These are phyloP conservation scores for Hypsizygus marmoreus DNA, from an alignment of 768 basidiomycete species.

Conservation along the genomic window DNA sequence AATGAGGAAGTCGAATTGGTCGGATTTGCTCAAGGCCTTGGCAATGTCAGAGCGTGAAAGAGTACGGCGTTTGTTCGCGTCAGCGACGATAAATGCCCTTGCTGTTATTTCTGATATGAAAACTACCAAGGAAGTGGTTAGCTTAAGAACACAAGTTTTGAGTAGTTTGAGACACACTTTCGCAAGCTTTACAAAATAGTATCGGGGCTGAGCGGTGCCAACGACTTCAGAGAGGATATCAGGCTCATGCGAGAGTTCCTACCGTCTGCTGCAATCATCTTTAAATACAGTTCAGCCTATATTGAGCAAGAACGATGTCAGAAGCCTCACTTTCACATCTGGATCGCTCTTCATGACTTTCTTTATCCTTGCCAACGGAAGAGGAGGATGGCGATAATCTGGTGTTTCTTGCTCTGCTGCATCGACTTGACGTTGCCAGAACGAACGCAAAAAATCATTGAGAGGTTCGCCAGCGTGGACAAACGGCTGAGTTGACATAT, in stretches of 20 bases:
- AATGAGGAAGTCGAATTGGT: slow-evolving; percentile 97
- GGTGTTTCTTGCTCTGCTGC: slow-evolving; percentile 86
- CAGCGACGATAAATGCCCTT: slow-evolving; percentile 92
- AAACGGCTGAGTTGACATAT: slow-evolving; percentile 51
- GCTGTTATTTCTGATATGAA: slow-evolving; percentile 98
- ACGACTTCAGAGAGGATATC: slow-evolving; percentile 17
- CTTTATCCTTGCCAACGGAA: slow-evolving; percentile 95
- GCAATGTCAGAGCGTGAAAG: slow-evolving; percentile 92
- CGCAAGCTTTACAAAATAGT: slow-evolving; percentile 96
- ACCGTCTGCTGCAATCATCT: slow-evolving; percentile 99
- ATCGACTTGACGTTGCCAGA: slow-evolving; percentile 91
- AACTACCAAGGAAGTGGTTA: slow-evolving; percentile 46
- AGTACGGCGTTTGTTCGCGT: slow-evolving; percentile 95
- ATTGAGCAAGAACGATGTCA: slow-evolving; percentile 8
- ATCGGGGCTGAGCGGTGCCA: slow-evolving; percentile 70
- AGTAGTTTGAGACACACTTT: slow-evolving; percentile 63
- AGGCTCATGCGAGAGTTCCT: slow-evolving; percentile 22
- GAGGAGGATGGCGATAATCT: slow-evolving; percentile 83
- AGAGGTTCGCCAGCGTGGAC: slow-evolving; percentile 87
- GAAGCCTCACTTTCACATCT: slow-evolving; percentile 80
- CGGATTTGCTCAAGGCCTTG: slow-evolving; percentile 87
- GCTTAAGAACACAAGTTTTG: background rate
- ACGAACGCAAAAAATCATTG: slow-evolving; percentile 80
- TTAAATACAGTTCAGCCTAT: slow-evolving; percentile 6
- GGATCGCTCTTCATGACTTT: slow-evolving; percentile 99